Percentiles rank a stretch among this genome's conserved stretches.
These are phyloP conservation scores for Lentinula novae-zelandiae DNA, from an alignment of 1,284 basidiomycete species.

Conservation along the genomic window DNA sequence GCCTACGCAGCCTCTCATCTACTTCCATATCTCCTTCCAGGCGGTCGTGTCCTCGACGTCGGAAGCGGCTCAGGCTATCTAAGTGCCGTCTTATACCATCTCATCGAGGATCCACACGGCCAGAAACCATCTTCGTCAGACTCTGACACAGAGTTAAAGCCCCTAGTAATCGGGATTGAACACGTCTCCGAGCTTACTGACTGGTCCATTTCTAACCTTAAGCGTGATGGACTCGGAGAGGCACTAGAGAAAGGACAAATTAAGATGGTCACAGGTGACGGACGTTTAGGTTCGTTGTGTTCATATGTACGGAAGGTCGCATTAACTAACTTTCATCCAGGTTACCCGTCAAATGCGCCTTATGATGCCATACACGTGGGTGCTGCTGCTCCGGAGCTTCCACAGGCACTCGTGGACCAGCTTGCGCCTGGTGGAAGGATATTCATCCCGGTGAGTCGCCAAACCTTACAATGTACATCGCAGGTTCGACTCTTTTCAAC, in stretches of 20 bases:
- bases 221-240: slow-evolving; percentile 58
- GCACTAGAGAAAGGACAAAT: slow-evolving; percentile 54
- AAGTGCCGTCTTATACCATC: slow-evolving; percentile 71
- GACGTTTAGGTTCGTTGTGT: slow-evolving; percentile 56
- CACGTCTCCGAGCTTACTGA: slow-evolving; percentile 81
- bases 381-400: slow-evolving; percentile 82
- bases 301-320: background rate
- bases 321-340: background rate
- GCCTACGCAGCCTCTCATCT: slow-evolving; percentile 79
- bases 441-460: slow-evolving; percentile 72
- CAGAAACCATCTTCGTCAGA: background rate
- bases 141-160: slow-evolving; percentile 28
- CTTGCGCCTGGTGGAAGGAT: slow-evolving; percentile 84
- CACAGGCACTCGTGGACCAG: slow-evolving; percentile 73
- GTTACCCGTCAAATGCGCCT: slow-evolving; percentile 45
- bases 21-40: slow-evolving; percentile 65
- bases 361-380: slow-evolving; percentile 95
- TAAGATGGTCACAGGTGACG: slow-evolving; percentile 74
- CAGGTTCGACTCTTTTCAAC: background rate
- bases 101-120: slow-evolving; percentile 41
- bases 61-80: slow-evolving; percentile 81
- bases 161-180: slow-evolving; percentile 87
- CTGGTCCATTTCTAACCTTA: slow-evolving; percentile 68
- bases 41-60: slow-evolving; percentile 76
- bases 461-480: background rate